Percentiles rank a stretch among this genome's conserved stretches.
Conservation (phyloP, 768 basidiomycete genomes). For the Pulveroboletus sp. region DNA sequence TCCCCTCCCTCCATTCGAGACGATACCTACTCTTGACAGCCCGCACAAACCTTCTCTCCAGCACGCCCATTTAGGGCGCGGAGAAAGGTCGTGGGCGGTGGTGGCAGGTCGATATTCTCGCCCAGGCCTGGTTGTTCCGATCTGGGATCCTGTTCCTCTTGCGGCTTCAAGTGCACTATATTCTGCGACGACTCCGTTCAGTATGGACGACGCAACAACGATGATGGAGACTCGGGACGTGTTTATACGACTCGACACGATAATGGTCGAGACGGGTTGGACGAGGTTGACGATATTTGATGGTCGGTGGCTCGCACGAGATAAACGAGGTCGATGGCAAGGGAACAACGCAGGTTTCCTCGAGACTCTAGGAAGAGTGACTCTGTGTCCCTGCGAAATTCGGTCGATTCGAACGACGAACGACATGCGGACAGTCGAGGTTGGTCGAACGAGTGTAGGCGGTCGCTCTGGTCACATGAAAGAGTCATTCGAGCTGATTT, state of each 20-base stretch:
- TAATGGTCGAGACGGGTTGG: neutral
- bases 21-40: neutral
- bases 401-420: neutral
- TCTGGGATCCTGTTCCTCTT: neutral
- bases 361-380: neutral
- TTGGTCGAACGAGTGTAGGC: neutral
- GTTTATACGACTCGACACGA: neutral
- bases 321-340: neutral
- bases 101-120: neutral
- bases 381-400: neutral
- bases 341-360: neutral
- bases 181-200: neutral
- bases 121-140: neutral
- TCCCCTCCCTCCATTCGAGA: neutral
- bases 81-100: conserved; percentile 9
- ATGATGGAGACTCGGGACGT: neutral
- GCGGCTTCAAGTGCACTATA: neutral
- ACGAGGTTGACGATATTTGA: neutral
- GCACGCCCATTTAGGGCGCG: conserved; percentile 16
- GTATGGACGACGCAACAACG: neutral
- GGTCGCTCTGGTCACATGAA: too few relatives aligned
- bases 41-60: conserved; percentile 12
- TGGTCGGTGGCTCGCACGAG: too few relatives aligned
- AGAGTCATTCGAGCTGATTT: neutral
- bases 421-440: too few relatives aligned